phyloP scores from a whole-genome alignment of 2,329 filamentous ascomycete species.

The Botrytis hyacinthi region DNA sequence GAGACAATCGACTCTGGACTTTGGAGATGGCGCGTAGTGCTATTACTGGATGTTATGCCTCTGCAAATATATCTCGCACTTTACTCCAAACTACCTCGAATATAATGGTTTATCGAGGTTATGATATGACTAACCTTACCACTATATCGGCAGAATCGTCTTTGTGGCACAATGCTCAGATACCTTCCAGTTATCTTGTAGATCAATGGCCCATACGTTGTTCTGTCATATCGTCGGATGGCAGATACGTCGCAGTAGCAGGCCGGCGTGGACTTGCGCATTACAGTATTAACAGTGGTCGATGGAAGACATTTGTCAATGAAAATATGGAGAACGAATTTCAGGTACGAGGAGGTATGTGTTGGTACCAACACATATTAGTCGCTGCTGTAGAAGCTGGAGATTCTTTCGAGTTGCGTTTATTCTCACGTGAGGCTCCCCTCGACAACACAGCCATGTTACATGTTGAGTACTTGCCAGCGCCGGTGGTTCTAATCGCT shows the following conservation, averaged over 20 bases:
- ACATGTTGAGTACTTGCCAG: constrained; percentile 73
- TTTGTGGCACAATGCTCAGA: constrained; percentile 90
- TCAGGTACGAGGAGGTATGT: constrained; percentile 91
- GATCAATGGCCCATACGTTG: constrained; percentile 92
- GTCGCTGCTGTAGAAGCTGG: constrained; percentile 90
- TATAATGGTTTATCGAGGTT: constrained; percentile 89
- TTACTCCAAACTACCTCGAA: constrained; percentile 85
- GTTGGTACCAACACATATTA: constrained; percentile 95
- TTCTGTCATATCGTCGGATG: constrained; percentile 85
- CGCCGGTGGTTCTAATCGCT: constrained; percentile 86
- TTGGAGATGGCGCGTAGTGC: constrained; percentile 93
- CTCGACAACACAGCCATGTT: constrained; percentile 72
- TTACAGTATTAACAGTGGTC: constrained; percentile 89
- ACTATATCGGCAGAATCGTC: constrained; percentile 89
- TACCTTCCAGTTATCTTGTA: constrained; percentile 79
- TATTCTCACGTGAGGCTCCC: constrained; percentile 83
- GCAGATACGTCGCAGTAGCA: constrained; percentile 94
- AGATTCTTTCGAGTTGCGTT: constrained; percentile 77
- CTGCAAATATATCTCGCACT: constrained; percentile 85
- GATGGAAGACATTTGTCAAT: constrained; percentile 93
- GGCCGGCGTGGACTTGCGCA: constrained; percentile 88
- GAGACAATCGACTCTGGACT: constrained; percentile 77
- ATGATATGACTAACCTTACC: constrained; percentile 85
- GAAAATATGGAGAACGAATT: constrained; percentile 83
- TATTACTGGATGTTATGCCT: constrained; percentile 86